A percentile compares a stretch with the other conserved stretches of the same genome.
Conservation (phyloP, 805 yeast species). For the Yarrowia yakushimensis region DNA sequence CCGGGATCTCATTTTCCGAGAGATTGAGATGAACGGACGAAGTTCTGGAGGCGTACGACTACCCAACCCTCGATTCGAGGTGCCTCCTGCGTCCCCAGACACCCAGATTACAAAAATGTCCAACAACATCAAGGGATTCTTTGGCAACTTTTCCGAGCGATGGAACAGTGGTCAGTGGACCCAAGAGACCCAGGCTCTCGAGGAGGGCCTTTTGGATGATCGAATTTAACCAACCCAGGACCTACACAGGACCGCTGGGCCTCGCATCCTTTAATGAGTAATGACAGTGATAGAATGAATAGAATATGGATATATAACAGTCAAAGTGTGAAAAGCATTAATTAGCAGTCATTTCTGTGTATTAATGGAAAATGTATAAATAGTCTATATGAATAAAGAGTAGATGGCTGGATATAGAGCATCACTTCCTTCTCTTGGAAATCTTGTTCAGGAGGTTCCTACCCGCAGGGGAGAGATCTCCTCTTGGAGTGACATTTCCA, state of each 20-base stretch:
- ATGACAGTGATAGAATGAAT: slow-evolving; percentile 17
- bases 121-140: slow-evolving; percentile 28
- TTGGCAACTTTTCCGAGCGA: slow-evolving; percentile 28
- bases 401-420: not conserved
- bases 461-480: not conserved
- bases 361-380: not conserved
- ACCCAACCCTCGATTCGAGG: slow-evolving; percentile 13
- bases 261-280: slow-evolving; percentile 17
- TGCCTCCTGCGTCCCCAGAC: slow-evolving; percentile 1
- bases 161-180: slow-evolving; percentile 26
- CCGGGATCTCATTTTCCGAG: slow-evolving; percentile 32
- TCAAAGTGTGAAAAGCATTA: too few species aligned
- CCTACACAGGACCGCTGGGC: not conserved
- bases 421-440: not conserved
- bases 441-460: slow-evolving; percentile 2
- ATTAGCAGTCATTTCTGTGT: not conserved
- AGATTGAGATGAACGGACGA: slow-evolving; percentile 20
- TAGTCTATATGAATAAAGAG: not conserved
- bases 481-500: slow-evolving; percentile 5
- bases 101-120: slow-evolving; percentile 14
- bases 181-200: slow-evolving; percentile 3
- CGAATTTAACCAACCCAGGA: slow-evolving; percentile 20
- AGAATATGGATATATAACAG: not conserved
- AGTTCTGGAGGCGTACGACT: not conserved
- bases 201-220: slow-evolving; percentile 21